Evolutionary conservation across 2,329 filamentous ascomycete species (phyloP).

Genomic region (Chrysoporthe cubensis): DNA sequence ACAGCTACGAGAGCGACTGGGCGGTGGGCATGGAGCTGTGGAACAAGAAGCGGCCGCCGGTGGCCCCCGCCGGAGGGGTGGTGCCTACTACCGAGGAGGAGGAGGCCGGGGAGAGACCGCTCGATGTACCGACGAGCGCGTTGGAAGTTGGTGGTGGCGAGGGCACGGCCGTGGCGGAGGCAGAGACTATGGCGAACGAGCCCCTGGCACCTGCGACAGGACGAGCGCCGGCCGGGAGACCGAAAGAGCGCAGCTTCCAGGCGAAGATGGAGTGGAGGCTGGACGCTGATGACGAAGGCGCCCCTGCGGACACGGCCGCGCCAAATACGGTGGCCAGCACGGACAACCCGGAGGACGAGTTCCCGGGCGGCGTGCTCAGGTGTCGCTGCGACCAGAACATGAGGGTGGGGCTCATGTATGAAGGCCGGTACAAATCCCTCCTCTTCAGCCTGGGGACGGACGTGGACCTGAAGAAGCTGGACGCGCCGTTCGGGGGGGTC

Average conservation of each 20-base stretch:
- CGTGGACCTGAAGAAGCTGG: slow-evolving; percentile 76
- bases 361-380: slow-evolving; percentile 74
- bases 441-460: slow-evolving; percentile 89
- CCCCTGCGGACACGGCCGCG: slow-evolving; percentile 36
- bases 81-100: slow-evolving; percentile 17
- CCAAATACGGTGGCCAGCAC: slow-evolving; percentile 22
- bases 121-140: background rate
- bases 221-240: slow-evolving; percentile 31
- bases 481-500: slow-evolving; percentile 76
- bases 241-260: slow-evolving; percentile 48
- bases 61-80: slow-evolving; percentile 41
- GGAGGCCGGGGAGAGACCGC: background rate
- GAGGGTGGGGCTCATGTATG: slow-evolving; percentile 86
- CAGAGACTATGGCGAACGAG: slow-evolving; percentile 18
- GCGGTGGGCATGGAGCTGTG: slow-evolving; percentile 92
- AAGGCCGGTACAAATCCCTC: slow-evolving; percentile 88
- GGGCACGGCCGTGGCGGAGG: background rate
- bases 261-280: slow-evolving; percentile 55
- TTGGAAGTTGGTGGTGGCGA: slow-evolving; percentile 32
- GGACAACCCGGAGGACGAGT: slow-evolving; percentile 30
- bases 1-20: slow-evolving; percentile 96
- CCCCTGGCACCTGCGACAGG: slow-evolving; percentile 12
- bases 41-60: slow-evolving; percentile 62
- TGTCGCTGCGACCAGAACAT: slow-evolving; percentile 87
- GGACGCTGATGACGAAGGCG: slow-evolving; percentile 39